Conservation (phyloP, 2,329 filamentous ascomycete genomes). For the Trichoderma sp. region DNA sequence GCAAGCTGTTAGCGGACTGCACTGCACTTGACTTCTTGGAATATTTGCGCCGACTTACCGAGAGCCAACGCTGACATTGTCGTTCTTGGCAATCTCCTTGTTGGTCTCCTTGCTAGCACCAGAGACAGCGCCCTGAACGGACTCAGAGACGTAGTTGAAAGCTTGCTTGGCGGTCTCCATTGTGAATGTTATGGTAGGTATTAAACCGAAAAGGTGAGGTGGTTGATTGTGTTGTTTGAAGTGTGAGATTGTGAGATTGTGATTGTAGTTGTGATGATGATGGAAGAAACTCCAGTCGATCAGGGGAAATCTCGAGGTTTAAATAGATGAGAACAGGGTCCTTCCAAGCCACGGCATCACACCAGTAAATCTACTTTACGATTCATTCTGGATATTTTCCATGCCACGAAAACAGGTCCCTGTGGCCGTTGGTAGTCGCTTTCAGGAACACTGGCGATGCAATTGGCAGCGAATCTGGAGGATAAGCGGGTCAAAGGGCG, state of each 20-base stretch:
- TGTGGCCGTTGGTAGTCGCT: not conserved
- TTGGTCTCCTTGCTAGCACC: slow-evolving; percentile 68
- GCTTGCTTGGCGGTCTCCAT: slow-evolving; percentile 61
- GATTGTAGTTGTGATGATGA: slow-evolving; percentile 4
- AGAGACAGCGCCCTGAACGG: slow-evolving; percentile 58
- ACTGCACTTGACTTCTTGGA: not conserved
- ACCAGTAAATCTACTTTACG: not conserved
- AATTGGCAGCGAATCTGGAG: slow-evolving; percentile 5
- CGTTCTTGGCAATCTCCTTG: slow-evolving; percentile 68
- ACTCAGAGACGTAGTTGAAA: slow-evolving; percentile 70
- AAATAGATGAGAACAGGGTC: slow-evolving; percentile 22
- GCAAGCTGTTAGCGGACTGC: slow-evolving; percentile 34
- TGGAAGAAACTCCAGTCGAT: not conserved
- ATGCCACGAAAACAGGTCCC: slow-evolving; percentile 7
- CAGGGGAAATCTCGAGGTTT: slow-evolving; percentile 20
- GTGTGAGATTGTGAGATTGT: not conserved
- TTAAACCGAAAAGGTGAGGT: slow-evolving; percentile 21
- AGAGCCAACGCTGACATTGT: slow-evolving; percentile 53
- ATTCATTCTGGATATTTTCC: not conserved
- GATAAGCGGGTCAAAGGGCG: not conserved
- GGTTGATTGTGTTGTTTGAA: slow-evolving; percentile 27
- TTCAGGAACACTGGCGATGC: slow-evolving; percentile 15
- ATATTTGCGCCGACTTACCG: slow-evolving; percentile 46
- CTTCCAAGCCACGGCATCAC: not conserved
- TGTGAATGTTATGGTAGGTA: slow-evolving; percentile 35